Percentiles rank a stretch among this genome's conserved stretches.
Conservation (phyloP, 2,329 filamentous ascomycete genomes). For the Penicillium sp. region DNA sequence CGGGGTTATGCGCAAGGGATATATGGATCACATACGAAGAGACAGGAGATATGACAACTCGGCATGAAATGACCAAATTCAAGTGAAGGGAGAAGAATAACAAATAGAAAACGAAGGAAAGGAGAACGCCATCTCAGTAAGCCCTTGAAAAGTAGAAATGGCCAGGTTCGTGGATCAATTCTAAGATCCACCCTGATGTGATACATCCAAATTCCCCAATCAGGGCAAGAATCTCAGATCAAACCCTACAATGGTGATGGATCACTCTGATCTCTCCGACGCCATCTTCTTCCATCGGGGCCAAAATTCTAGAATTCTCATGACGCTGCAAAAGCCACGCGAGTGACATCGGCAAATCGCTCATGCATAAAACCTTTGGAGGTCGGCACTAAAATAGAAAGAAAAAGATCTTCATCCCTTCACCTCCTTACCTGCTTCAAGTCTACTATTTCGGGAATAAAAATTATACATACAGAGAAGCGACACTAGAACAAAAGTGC, state of each 20-base stretch:
- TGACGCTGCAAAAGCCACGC: slow-evolving; percentile 17
- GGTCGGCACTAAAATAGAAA: neutral
- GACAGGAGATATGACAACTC: neutral
- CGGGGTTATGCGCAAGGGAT: slow-evolving; percentile 1
- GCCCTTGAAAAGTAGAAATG: neutral
- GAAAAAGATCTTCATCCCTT: neutral
- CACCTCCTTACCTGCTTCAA: neutral
- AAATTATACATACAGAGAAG: neutral
- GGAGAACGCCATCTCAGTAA: too few relatives aligned
- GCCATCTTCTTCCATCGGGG: neutral
- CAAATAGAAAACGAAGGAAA: neutral
- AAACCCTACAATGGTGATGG: neutral
- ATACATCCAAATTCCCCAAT: neutral
- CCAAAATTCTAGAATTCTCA: neutral
- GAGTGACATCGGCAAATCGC: slow-evolving; percentile 6
- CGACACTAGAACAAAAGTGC: neutral
- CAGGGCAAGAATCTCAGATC: too few relatives aligned
- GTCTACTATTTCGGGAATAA: neutral
- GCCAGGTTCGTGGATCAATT: neutral
- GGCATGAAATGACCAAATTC: too few relatives aligned
- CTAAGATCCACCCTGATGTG: neutral
- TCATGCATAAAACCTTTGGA: slow-evolving; percentile 16
- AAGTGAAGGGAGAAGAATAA: neutral
- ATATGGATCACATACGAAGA: neutral
- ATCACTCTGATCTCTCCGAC: slow-evolving; percentile 2